Percentiles rank a stretch among this genome's conserved stretches.
phyloP scores from a whole-genome alignment of 192 early-diverging fungal genomes.

The Pecoramyces ruminantium region DNA sequence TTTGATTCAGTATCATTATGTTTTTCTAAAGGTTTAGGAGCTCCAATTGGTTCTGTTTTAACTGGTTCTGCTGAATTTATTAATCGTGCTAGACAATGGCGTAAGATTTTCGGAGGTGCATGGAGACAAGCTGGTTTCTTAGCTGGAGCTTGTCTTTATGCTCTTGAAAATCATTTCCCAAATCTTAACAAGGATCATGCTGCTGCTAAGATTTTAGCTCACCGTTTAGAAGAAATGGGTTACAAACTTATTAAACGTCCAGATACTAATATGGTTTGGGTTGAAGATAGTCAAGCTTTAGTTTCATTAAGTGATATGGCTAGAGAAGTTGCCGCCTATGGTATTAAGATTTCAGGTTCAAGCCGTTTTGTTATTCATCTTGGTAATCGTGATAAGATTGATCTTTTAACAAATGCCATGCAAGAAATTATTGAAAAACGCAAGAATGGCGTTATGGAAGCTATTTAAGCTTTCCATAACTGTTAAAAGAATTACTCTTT shows the following conservation, averaged over 20 bases:
- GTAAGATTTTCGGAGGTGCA: slow-evolving; percentile 82
- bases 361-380: not conserved
- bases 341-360: not conserved
- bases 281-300: slow-evolving; percentile 19
- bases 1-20: slow-evolving; percentile 81
- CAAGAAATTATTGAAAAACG: not conserved
- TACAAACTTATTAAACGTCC: slow-evolving; percentile 39
- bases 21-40: slow-evolving; percentile 79
- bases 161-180: slow-evolving; percentile 57
- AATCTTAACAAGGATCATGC: slow-evolving; percentile 44
- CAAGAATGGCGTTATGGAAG: not conserved
- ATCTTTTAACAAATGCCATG: not conserved
- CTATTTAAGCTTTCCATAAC: not conserved
- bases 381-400: not conserved
- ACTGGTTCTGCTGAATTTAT: slow-evolving; percentile 54
- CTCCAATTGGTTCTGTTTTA: slow-evolving; percentile 76
- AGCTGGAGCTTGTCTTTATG: slow-evolving; percentile 57
- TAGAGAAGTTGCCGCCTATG: not conserved
- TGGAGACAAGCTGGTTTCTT: slow-evolving; percentile 80
- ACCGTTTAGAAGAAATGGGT: slow-evolving; percentile 38
- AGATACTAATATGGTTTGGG: slow-evolving; percentile 81
- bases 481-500: not conserved
- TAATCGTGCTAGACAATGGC: slow-evolving; percentile 59
- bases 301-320: not conserved
- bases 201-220: slow-evolving; percentile 38